These are phyloP conservation scores for Scheffersomyces stambukii DNA, from an alignment of 1,139 yeast species.

Conservation along the genomic window DNA sequence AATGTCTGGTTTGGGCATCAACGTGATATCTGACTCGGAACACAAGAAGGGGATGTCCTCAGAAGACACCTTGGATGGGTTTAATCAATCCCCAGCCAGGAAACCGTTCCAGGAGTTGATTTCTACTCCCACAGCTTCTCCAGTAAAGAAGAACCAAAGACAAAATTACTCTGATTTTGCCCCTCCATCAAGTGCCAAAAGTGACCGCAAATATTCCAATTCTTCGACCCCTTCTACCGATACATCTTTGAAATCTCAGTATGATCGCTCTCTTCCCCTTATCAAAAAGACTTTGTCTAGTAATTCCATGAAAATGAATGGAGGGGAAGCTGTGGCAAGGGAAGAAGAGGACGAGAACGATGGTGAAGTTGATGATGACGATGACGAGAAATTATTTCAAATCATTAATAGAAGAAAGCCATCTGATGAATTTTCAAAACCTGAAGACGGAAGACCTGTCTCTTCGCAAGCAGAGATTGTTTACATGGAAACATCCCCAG, in stretches of 20 bases:
- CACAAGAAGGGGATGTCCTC: constrained; percentile 5
- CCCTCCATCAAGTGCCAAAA: too few species aligned
- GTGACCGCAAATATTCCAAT: too few species aligned
- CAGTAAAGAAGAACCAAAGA: constrained; percentile 8
- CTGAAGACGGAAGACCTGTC: constrained; percentile 20
- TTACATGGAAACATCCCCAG: constrained; percentile 11
- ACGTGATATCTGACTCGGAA: constrained; percentile 21
- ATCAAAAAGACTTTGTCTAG: constrained; percentile 26
- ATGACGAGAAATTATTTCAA: constrained; percentile 10
- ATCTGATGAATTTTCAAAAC: constrained; percentile 5
- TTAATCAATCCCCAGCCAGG: constrained; percentile 2
- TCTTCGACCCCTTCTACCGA: too few species aligned
- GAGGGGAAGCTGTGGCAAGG: constrained; percentile 1
- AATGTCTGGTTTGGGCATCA: constrained; percentile 36
- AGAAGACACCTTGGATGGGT: not conserved
- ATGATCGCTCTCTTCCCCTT: constrained; percentile 22
- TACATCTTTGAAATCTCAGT: constrained; percentile 16
- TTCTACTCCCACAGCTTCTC: constrained; percentile 12
- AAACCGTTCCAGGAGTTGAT: constrained; percentile 6
- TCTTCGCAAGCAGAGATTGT: constrained; percentile 30
- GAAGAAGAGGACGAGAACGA: constrained; percentile 6
- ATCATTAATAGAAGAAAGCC: constrained; percentile 9
- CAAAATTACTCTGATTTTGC: constrained; percentile 5
- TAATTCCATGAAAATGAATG: constrained; percentile 6
- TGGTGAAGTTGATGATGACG: constrained; percentile 7